Evolutionary conservation across 495 filamentous ascomycete species (phyloP), one percentile per base, ranked within the genome.

Genomic region (Rusavskia elegans): DNA sequence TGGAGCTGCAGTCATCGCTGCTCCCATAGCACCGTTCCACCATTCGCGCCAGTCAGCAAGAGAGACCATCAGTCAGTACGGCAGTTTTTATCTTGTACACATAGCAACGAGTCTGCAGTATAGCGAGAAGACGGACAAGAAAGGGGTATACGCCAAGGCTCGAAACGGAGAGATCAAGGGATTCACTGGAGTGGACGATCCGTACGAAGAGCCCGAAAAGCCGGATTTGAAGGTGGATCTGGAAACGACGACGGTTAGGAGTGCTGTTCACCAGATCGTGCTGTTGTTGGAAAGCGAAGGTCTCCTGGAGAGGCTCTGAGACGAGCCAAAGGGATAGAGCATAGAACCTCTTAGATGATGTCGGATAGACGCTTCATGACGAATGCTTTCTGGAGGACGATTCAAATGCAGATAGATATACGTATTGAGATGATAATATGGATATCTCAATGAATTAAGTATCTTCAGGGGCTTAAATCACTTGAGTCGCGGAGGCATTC

Each of bases 141-240:
- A 81, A 54, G 93, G 92, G 23, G 83, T 96, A 58, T 98, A 98
- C 69, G 76, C 71, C 23, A 78, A 79, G 69, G 92, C 92, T 14
- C 79, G 93, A 49, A 75, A 69, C 9, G 92, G 92, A 16, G 88
- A 96, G 75, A 94, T 98, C 71, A 92, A 87, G 80, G 89, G 89
- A 32, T 98, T 98, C 75, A 98, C 92, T 30, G 92, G 92, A 61
- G 92, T 98, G 53, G 92, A 98, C 67, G 92, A 96, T 68, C 89
- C 92, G 51, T 98, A 97, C 66, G 92, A 98, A 80, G 62, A 66
- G 54, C 92, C 92, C 5, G 61, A 66, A 53, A 92, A 93, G 71
- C 77, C 87, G 29, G 77, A 95, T 65, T 72, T 98, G 52, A 78
- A 79, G 27, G 90, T 97, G 9, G 87, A 97, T 67, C 65, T 78